Conservation (phyloP, 1,139 yeast genomes). For the Nakaseomyces nivariensis region DNA sequence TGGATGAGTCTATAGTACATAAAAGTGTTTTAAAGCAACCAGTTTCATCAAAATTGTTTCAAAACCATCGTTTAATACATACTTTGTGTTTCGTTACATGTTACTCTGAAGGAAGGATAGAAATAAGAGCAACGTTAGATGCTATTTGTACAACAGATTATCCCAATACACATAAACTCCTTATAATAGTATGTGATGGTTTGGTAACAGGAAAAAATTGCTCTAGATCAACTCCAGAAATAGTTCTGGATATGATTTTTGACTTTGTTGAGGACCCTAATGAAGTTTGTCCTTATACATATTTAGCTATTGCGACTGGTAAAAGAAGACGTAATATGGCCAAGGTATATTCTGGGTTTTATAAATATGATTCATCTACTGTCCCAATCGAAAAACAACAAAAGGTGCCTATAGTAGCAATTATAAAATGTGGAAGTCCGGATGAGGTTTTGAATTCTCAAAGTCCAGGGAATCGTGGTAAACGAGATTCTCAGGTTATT, state of each 20-base stretch:
- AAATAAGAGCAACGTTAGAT: conserved; percentile 78
- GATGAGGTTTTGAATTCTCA: conserved; percentile 55
- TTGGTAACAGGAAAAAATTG: conserved; percentile 89
- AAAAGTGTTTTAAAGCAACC: conserved; percentile 78
- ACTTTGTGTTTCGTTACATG: conserved; percentile 80
- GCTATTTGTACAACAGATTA: conserved; percentile 88
- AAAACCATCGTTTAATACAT: conserved; percentile 78
- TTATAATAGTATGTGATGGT: conserved; percentile 86
- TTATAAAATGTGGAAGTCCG: conserved; percentile 92
- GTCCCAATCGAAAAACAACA: conserved; percentile 78
- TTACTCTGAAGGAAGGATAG: conserved; percentile 88
- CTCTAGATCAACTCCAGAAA: conserved; percentile 77
- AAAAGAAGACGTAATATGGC: conserved; percentile 94
- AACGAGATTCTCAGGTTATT: conserved; percentile 92
- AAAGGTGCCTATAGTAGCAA: conserved; percentile 69
- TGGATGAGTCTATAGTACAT: conserved; percentile 64
- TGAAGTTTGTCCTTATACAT: conserved; percentile 71
- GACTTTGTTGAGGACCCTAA: conserved; percentile 67
- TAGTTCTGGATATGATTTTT: conserved; percentile 80
- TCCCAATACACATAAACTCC: conserved; percentile 86
- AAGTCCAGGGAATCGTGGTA: conserved; percentile 97
- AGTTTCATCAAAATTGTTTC: conserved; percentile 81
- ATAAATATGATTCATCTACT: conserved; percentile 65
- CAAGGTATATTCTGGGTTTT: conserved; percentile 87
- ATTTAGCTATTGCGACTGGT: conserved; percentile 92